Evolutionary conservation across 2,329 filamentous ascomycete species (phyloP).

Genomic region (Colletotrichum zoysiae): DNA sequence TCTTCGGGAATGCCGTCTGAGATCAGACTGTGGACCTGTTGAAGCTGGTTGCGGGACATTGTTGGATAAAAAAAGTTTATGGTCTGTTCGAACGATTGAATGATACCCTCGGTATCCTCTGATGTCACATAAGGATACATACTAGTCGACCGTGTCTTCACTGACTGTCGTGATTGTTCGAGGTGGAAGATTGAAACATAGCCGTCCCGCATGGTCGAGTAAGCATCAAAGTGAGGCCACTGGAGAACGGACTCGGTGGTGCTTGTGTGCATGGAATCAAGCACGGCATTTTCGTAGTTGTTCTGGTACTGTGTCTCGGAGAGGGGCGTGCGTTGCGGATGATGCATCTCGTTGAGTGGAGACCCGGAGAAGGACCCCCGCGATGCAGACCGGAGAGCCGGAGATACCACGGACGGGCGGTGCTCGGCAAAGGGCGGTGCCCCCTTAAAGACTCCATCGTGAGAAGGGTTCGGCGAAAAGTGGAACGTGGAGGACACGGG

Average conservation of each 20-base stretch:
- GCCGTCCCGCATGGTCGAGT: constrained; percentile 57
- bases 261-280: constrained; percentile 64
- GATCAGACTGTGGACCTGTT: constrained; percentile 50
- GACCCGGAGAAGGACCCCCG: constrained; percentile 44
- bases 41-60: constrained; percentile 56
- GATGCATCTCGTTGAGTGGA: constrained; percentile 41
- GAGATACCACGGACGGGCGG: constrained; percentile 37
- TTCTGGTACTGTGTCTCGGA: constrained; percentile 44
- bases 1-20: constrained; percentile 52
- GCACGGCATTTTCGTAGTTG: constrained; percentile 60
- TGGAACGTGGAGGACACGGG: constrained; percentile 27
- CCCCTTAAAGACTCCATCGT: constrained; percentile 33
- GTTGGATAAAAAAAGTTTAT: constrained; percentile 68
- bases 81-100: constrained; percentile 59
- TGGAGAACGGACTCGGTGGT: constrained; percentile 64
- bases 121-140: constrained; percentile 58
- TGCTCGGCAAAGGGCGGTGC: constrained; percentile 26
- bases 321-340: constrained; percentile 43
- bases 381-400: constrained; percentile 45
- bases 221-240: constrained; percentile 63
- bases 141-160: constrained; percentile 51
- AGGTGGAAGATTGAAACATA: constrained; percentile 62
- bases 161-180: constrained; percentile 56
- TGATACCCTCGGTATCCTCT: constrained; percentile 56
- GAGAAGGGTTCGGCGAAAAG: constrained; percentile 31